phyloP scores from a whole-genome alignment of 208 protist species.

The Acanthamoeba triangularis region DNA sequence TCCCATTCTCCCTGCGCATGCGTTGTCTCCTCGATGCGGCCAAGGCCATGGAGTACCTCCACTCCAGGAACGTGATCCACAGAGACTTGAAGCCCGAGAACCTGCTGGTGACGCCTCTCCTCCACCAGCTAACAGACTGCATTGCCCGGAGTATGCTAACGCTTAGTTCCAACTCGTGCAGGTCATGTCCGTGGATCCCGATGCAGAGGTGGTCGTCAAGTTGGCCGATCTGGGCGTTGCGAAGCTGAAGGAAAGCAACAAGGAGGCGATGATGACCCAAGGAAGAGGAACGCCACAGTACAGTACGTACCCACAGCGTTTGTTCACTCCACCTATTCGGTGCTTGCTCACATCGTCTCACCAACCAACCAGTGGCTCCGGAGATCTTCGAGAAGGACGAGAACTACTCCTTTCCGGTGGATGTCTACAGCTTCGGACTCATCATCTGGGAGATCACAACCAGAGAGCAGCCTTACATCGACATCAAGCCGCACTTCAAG shows the following conservation, averaged over 20 bases:
- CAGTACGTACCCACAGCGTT: neutral
- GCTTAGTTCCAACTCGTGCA: neutral
- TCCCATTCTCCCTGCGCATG: slow-evolving; percentile 45
- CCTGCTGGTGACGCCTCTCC: slow-evolving; percentile 1
- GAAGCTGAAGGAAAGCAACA: slow-evolving; percentile 50
- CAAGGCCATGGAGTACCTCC: slow-evolving; percentile 52
- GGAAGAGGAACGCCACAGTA: slow-evolving; percentile 64
- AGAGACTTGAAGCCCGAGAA: slow-evolving; percentile 70
- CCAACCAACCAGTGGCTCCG: slow-evolving; percentile 11
- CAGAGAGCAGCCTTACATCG: slow-evolving; percentile 45
- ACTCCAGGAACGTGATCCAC: slow-evolving; percentile 54
- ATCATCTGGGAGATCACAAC: slow-evolving; percentile 68
- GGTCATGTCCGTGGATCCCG: slow-evolving; percentile 57
- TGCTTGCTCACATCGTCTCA: neutral
- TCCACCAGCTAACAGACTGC: neutral
- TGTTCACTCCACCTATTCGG: neutral
- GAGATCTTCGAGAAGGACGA: slow-evolving; percentile 68
- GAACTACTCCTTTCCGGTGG: slow-evolving; percentile 67
- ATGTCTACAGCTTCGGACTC: slow-evolving; percentile 71
- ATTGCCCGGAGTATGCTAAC: neutral
- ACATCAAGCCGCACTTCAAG: slow-evolving; percentile 73
- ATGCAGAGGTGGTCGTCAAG: slow-evolving; percentile 52
- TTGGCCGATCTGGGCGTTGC: slow-evolving; percentile 46
- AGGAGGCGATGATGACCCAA: slow-evolving; percentile 40
- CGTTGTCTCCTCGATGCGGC: slow-evolving; percentile 24